Percentiles rank a stretch among this genome's conserved stretches.
These are phyloP conservation scores for Penicillium verrucosum DNA, from an alignment of 2,329 filamentous ascomycete genomes.

Conservation along the genomic window DNA sequence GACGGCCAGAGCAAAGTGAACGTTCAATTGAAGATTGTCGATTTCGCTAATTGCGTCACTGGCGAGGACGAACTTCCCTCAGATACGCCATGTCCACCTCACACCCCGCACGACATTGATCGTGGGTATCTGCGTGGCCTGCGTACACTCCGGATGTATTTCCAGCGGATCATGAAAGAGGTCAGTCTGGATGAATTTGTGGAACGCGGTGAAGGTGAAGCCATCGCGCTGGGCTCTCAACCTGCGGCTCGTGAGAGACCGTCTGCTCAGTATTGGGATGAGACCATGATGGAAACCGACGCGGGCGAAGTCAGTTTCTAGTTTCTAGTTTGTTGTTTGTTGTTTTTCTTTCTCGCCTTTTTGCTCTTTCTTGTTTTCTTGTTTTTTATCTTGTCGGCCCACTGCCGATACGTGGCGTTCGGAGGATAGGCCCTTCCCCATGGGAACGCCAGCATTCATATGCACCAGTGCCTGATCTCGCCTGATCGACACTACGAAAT, in stretches of 20 bases:
- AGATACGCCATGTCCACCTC: constrained; percentile 69
- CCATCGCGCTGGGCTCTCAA: constrained; percentile 36
- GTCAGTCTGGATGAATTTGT: constrained; percentile 51
- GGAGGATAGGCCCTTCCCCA: constrained; percentile 11
- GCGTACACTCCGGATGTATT: constrained; percentile 74
- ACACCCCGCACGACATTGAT: constrained; percentile 76
- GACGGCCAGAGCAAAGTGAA: constrained; percentile 40
- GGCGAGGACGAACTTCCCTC: constrained; percentile 66
- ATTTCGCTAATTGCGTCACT: constrained; percentile 97
- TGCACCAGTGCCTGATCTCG: constrained; percentile 11
- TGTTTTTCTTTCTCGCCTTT: not conserved
- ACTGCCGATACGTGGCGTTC: constrained; percentile 13
- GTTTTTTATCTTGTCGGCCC: not conserved
- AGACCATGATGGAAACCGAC: constrained; percentile 43
- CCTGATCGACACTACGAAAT: constrained; percentile 17
- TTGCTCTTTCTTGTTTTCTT: not conserved
- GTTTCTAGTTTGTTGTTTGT: not conserved
- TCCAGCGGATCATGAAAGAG: constrained; percentile 81
- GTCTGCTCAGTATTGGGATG: constrained; percentile 40
- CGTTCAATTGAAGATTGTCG: constrained; percentile 88
- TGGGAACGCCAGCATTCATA: constrained; percentile 9
- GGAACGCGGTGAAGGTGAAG: constrained; percentile 45
- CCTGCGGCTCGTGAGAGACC: constrained; percentile 29
- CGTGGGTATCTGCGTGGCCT: constrained; percentile 85
- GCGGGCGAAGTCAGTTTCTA: constrained; percentile 45